Evolutionary conservation across 805 yeast genomes (phyloP).

Genomic region (Wickerhamiella dianesei): DNA sequence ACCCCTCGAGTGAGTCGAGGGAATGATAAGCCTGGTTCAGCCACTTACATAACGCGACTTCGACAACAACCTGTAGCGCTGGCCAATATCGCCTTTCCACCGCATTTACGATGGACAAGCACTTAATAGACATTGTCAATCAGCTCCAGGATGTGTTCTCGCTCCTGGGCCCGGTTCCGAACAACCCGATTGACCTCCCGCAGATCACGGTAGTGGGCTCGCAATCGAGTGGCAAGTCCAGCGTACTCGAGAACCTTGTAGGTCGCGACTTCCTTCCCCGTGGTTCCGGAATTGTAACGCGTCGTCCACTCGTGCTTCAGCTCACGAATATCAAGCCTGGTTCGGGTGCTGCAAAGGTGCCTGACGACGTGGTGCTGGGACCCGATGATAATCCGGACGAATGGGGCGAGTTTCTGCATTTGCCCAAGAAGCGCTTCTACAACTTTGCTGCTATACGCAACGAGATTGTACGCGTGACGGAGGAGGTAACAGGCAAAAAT

Average conservation of each 20-base stretch:
- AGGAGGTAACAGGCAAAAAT: slow-evolving; percentile 51
- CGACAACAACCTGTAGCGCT: no score
- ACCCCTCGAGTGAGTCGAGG: no score
- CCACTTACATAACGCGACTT: background rate
- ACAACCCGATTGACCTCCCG: slow-evolving; percentile 63
- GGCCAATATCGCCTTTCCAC: no score
- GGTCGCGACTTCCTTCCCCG: slow-evolving; percentile 86
- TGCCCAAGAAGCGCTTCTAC: slow-evolving; percentile 76
- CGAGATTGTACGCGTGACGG: slow-evolving; percentile 87
- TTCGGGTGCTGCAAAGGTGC: slow-evolving; percentile 24
- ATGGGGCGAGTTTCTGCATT: slow-evolving; percentile 96
- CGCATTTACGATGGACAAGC: slow-evolving; percentile 48
- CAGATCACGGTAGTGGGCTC: slow-evolving; percentile 87
- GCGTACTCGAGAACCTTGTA: slow-evolving; percentile 79
- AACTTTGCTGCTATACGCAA: slow-evolving; percentile 79
- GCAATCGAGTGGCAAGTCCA: slow-evolving; percentile 79
- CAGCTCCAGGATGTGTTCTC: slow-evolving; percentile 83
- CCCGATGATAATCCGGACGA: slow-evolving; percentile 38
- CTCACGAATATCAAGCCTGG: slow-evolving; percentile 42
- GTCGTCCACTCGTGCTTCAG: slow-evolving; percentile 74
- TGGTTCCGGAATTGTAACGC: slow-evolving; percentile 82
- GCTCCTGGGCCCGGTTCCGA: slow-evolving; percentile 68
- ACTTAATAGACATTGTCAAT: slow-evolving; percentile 71
- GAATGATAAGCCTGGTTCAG: no score
- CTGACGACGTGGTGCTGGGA: slow-evolving; percentile 11